phyloP scores from a whole-genome alignment of 2,329 filamentous ascomycete species.

The Curvularia verruculosa region DNA sequence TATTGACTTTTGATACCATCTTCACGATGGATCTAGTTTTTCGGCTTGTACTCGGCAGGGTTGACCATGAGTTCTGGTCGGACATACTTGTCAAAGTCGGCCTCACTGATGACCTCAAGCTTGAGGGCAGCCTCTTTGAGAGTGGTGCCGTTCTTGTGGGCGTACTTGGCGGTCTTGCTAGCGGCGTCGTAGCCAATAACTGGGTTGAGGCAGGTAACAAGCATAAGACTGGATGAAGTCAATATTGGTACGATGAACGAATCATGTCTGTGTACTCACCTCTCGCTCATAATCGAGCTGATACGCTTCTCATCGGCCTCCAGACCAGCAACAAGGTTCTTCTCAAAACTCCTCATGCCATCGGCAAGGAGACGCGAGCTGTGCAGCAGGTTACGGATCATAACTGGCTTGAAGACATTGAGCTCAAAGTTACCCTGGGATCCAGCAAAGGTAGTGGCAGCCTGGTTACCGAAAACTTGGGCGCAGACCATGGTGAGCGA shows the following conservation, averaged over 20 bases:
- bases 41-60: conserved; percentile 69
- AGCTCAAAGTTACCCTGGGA: conserved; percentile 99
- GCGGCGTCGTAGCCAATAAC: conserved; percentile 42
- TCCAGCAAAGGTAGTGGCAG: conserved; percentile 88
- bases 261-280: conserved; percentile 61
- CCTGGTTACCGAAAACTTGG: conserved; percentile 97
- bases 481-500: conserved; percentile 96
- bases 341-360: conserved; percentile 93
- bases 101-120: conserved; percentile 83
- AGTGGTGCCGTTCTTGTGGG: conserved; percentile 96
- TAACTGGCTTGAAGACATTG: conserved; percentile 97
- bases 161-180: conserved; percentile 65
- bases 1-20: not conserved
- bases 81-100: conserved; percentile 89
- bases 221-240: conserved; percentile 74
- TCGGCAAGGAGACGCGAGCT: conserved; percentile 87
- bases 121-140: conserved; percentile 94
- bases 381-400: conserved; percentile 95
- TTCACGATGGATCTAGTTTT: conserved; percentile 9
- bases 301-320: conserved; percentile 96
- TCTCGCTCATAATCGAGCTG: conserved; percentile 87
- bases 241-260: conserved; percentile 1
- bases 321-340: conserved; percentile 86
- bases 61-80: conserved; percentile 94
- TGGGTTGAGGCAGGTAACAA: conserved; percentile 76